phyloP scores from a whole-genome alignment of 805 yeast genomes.

The Metschnikowia aberdeeniae region DNA sequence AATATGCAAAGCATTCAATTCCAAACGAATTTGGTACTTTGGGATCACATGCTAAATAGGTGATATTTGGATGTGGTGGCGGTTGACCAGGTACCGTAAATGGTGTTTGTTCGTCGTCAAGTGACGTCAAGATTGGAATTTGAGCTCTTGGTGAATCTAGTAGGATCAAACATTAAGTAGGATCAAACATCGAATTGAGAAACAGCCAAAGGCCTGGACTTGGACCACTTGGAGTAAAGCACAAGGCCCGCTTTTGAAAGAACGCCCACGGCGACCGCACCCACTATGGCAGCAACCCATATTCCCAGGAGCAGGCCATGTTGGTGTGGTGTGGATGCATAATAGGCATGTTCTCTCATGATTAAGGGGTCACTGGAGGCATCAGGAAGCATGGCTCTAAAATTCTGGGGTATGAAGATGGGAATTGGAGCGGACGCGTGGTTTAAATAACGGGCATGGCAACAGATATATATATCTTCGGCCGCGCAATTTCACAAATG shows the following conservation, averaged over 20 bases:
- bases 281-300: not conserved
- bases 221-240: not conserved
- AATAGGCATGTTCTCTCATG: conserved; percentile 17
- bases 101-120: no score
- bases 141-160: no score
- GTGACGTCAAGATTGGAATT: no score
- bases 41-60: no score
- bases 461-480: not conserved
- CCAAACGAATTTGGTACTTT: no score
- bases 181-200: conserved; percentile 1
- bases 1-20: no score
- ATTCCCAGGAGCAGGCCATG: not conserved
- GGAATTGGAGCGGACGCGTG: not conserved
- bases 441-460: not conserved
- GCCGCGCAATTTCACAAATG: not conserved
- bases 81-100: no score
- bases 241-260: not conserved
- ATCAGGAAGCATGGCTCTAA: conserved; percentile 10
- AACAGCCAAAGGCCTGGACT: not conserved
- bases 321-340: conserved; percentile 1
- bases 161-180: not conserved
- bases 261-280: not conserved
- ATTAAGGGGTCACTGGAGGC: conserved; percentile 10
- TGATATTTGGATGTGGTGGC: no score
- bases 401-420: not conserved